Base-by-base conservation (phyloP, 306 rosid species). In the Clitoria ternatea region DNA sequence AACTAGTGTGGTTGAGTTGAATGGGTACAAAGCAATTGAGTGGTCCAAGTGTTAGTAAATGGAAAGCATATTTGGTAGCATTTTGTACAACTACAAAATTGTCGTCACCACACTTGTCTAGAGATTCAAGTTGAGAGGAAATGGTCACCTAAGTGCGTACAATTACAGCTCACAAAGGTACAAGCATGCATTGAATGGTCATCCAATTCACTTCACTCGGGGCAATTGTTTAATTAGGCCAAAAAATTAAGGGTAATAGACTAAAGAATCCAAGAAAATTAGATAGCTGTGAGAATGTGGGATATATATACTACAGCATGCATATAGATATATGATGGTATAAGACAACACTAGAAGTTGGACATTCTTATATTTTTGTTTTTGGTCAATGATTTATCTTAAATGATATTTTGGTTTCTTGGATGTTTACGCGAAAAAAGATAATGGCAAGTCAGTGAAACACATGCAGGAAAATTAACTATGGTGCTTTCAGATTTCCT, bases 371-470 rank as follows among this genome's bases (percentile, higher is more conserved):
- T 11, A 12, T n/a, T n/a, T n/a, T n/a, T n/a, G n/a, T n/a, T n/a
- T n/a, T n/a, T n/a, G n/a, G n/a, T n/a, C n/a, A n/a, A n/a, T n/a
- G n/a, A n/a, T n/a, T n/a, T n/a, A 55, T 29, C 5, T 5, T 37
- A 22, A 37, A 26, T 5, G 19, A 35, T 32, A 53, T 17, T 9
- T 64, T 62, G 15, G 43, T 39, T 7, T 69, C 20, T 18, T 50
- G 40, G 57, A 70, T 1, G 48, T 50, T 60, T 36, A 39, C 22
- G 14, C 4, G n/a, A 8, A 0, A 32, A 1, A 29, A 47, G 75
- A 66, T 47, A 47, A 52, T 47, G 75, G 57, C 56, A 66, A 26
- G 63, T 33, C 40, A 19, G 65, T 5, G 0, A 37, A 56, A 72
- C 74, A 72, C 43, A 32, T 32, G 7, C 6, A 49, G 14, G 39